These are phyloP conservation scores for Cryptomeria japonica DNA, from an alignment of 75 land plant genomes.

Conservation along the genomic window DNA sequence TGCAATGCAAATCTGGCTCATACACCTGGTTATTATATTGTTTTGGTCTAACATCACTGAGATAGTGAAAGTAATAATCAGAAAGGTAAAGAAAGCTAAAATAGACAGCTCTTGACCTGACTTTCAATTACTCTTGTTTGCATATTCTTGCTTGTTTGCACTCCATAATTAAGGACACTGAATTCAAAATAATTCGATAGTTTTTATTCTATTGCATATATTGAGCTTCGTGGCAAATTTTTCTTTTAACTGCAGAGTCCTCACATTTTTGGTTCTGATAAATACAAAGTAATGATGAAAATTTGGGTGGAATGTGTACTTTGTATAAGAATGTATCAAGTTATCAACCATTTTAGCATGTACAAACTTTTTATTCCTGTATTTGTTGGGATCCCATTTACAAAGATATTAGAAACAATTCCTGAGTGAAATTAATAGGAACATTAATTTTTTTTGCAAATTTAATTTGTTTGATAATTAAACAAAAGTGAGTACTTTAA, in stretches of 20 bases:
- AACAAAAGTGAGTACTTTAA: background rate
- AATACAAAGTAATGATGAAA: background rate
- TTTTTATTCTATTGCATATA: background rate
- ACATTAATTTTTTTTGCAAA: background rate
- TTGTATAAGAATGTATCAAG: background rate
- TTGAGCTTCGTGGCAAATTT: background rate
- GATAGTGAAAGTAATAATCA: background rate
- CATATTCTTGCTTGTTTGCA: background rate
- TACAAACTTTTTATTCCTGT: background rate
- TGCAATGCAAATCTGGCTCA: background rate
- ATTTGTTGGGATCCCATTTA: too few relatives aligned
- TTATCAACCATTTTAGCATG: background rate
- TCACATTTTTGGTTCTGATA: background rate
- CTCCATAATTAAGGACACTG: background rate
- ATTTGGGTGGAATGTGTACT: background rate
- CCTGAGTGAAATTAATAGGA: background rate
- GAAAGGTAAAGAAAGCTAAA: background rate
- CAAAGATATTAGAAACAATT: background rate
- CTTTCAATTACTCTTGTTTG: background rate
- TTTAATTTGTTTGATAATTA: background rate
- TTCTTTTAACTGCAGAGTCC: background rate
- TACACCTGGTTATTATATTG: background rate
- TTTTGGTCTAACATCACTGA: background rate
- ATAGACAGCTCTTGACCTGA: background rate
- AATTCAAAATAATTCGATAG: background rate